A percentile compares a stretch with the other conserved stretches of the same genome.
Conservation (phyloP, 345 rosid genomes). For the Pugionium dolabratum region DNA sequence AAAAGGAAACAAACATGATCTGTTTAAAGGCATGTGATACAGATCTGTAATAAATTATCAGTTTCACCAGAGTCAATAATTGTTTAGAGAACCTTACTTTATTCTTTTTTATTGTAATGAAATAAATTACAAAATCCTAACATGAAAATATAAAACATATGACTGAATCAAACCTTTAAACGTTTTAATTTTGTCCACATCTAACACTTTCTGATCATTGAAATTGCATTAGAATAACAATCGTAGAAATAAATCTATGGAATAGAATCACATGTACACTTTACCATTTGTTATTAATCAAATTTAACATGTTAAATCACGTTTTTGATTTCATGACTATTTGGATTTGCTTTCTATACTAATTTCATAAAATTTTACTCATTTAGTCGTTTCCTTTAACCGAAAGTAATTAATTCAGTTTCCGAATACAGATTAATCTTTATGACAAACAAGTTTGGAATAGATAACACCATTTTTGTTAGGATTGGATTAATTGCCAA, state of each 20-base stretch:
- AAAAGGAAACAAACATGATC: conserved; percentile 16
- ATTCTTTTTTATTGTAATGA: too few species aligned
- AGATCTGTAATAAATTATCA: not conserved
- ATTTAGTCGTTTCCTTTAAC: not conserved
- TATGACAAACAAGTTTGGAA: not conserved
- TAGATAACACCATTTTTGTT: not conserved
- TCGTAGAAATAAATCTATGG: not conserved
- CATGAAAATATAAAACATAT: too few species aligned
- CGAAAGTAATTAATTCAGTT: not conserved
- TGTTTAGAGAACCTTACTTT: not conserved
- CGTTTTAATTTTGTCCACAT: too few species aligned
- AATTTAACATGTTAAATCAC: not conserved
- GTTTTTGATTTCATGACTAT: conserved; percentile 7
- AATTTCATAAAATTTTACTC: not conserved
- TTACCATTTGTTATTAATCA: too few species aligned
- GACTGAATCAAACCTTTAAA: too few species aligned
- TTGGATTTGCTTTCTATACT: conserved; percentile 21
- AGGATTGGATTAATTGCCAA: conserved; percentile 6
- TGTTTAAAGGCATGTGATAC: conserved; percentile 5
- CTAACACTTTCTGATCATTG: too few species aligned
- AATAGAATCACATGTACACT: not conserved
- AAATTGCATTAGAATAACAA: too few species aligned
- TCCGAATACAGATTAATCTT: not conserved
- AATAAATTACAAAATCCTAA: too few species aligned
- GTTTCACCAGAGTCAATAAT: not conserved